A percentile compares a stretch with the other conserved stretches of the same genome.
Conservation (phyloP, 306 rosid species). For the Citrullus colocynthis region DNA sequence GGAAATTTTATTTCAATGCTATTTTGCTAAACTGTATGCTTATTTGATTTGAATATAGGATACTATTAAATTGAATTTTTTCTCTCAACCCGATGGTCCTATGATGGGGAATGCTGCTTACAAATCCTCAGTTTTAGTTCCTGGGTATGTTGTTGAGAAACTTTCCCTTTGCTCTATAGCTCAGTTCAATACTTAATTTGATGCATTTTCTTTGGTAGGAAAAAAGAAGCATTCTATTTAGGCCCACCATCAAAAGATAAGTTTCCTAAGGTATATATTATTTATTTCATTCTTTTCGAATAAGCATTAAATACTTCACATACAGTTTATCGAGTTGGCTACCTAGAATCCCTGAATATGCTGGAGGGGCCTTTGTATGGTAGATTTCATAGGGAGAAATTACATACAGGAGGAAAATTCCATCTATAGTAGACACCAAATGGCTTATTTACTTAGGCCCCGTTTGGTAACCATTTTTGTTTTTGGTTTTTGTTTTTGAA, state of each 20-base stretch:
- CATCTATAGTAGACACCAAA: neutral
- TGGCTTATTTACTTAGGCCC: neutral
- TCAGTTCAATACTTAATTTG: neutral
- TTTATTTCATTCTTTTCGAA: neutral
- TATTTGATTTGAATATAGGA: constrained; percentile 36
- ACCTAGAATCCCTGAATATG: neutral
- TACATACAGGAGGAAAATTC: neutral
- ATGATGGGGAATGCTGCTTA: constrained; percentile 69
- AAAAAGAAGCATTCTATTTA: constrained; percentile 76
- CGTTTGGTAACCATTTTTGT: no score
- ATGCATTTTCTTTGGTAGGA: constrained; percentile 27
- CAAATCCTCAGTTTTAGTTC: constrained; percentile 60
- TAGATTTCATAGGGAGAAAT: neutral
- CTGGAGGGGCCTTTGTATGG: neutral
- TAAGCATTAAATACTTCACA: neutral
- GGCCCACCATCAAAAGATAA: constrained; percentile 84
- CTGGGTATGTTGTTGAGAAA: constrained; percentile 52
- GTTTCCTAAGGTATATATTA: constrained; percentile 65
- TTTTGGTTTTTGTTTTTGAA: no score
- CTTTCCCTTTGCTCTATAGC: constrained; percentile 1
- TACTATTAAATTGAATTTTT: constrained; percentile 56
- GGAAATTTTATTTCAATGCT: neutral
- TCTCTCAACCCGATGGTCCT: constrained; percentile 91
- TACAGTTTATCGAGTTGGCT: neutral
- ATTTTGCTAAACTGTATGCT: neutral